A percentile compares a stretch with the other conserved stretches of the same genome.
These are phyloP conservation scores for Zymoseptoria ardabiliae DNA, from an alignment of 2,329 filamentous ascomycete species.

Conservation along the genomic window DNA sequence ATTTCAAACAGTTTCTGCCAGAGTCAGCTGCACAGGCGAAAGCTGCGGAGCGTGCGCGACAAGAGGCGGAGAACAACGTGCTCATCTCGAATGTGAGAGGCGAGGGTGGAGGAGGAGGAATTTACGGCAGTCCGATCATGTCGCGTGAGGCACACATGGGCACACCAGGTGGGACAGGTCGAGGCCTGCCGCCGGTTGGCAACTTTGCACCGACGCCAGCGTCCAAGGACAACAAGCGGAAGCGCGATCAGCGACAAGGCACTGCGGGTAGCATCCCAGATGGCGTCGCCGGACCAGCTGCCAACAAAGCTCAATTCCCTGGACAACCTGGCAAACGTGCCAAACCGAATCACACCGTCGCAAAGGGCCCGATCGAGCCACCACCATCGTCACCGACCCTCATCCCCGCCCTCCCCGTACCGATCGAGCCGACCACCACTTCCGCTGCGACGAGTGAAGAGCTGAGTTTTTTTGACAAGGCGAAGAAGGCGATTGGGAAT, in stretches of 20 bases:
- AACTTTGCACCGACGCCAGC: slow-evolving; percentile 84
- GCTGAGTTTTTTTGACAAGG: slow-evolving; percentile 86
- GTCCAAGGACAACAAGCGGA: slow-evolving; percentile 71
- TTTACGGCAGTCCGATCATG: slow-evolving; percentile 34
- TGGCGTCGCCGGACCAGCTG: slow-evolving; percentile 20
- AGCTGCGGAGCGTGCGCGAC: slow-evolving; percentile 48
- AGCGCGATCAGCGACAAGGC: slow-evolving; percentile 57
- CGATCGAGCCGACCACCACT: slow-evolving; percentile 68
- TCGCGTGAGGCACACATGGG: slow-evolving; percentile 32
- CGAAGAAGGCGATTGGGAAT: slow-evolving; percentile 93
- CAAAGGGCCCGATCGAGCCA: slow-evolving; percentile 17
- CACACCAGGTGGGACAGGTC: slow-evolving; percentile 25
- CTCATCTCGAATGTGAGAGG: slow-evolving; percentile 58
- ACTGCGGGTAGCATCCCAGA: slow-evolving; percentile 36
- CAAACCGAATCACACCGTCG: slow-evolving; percentile 57
- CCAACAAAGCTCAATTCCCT: slow-evolving; percentile 16
- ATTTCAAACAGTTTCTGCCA: slow-evolving; percentile 97
- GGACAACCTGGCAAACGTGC: slow-evolving; percentile 51
- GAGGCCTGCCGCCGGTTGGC: slow-evolving; percentile 75
- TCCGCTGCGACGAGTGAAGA: slow-evolving; percentile 75
- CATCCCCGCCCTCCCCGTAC: slow-evolving; percentile 80
- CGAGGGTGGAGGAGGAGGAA: slow-evolving; percentile 33
- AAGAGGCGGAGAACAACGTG: slow-evolving; percentile 60
- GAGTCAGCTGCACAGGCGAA: slow-evolving; percentile 71
- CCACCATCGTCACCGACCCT: slow-evolving; percentile 73